Base-by-base conservation (phyloP, 306 rosid species). In the Crotalaria pallida region DNA sequence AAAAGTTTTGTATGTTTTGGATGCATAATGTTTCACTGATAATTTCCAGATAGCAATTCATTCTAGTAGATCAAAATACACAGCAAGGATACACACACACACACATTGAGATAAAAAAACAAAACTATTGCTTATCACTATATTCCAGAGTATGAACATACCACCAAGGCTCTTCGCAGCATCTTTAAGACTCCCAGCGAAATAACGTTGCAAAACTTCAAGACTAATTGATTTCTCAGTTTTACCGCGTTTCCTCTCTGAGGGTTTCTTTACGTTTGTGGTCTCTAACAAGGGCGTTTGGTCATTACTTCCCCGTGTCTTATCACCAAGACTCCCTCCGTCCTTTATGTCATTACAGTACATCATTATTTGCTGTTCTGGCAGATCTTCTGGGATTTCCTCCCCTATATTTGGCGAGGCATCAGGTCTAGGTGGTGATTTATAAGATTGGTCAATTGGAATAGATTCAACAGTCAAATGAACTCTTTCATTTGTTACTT, bases 101-200 rank as follows among this genome's bases (percentile, higher is more conserved):
- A 31, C 5, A 24, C 43, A 65, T 33, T 38, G 48, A 24, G 41
- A 70, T 24, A 65, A 56, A 21, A 21, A 51, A 44, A 19, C 22
- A 10, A 52, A 34, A 61, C 24, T 52, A 62, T 50, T 45, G 11
- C 11, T 51, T 56, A 67, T 33, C 69, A 34, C 22, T 22, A 60
- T 41, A 64, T 40, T 19, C 38, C 27, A 61, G 59, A 6, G 58
- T 19, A 57, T 19, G 73, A 69, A 41, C 87, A 40, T 87, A 95
- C 99, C 99, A 11, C 96, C 92, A 71, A 95, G 99, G 84, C 91
- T 89, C 86, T 89, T 95, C 34, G 97, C 99, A 75, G 99, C 97
- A 83, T 95, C 97, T 79, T 95, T 95, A 73, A 94, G 99, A 71
- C 97, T 95, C 76, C 97, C 96, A 48, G 99, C 87, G 47, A 94